phyloP scores from a whole-genome alignment of 2,329 filamentous ascomycete genomes.

The Akanthomyces dipterigenus region DNA sequence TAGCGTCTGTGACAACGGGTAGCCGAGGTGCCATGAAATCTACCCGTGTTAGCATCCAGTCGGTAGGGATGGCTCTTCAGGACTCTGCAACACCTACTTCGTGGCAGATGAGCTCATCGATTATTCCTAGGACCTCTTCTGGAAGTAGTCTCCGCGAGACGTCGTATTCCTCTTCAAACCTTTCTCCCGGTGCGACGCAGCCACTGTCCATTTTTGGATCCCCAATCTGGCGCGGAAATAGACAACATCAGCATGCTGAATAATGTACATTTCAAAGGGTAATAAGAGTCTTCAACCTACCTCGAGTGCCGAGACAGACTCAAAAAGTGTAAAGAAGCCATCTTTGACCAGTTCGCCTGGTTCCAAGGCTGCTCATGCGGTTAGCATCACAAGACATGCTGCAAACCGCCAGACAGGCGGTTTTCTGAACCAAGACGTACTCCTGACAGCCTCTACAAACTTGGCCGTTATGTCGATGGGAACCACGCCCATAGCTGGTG shows the following conservation, averaged over 20 bases:
- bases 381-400: slow-evolving; percentile 20
- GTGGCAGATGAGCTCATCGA: slow-evolving; percentile 84
- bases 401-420: background rate
- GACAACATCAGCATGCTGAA: background rate
- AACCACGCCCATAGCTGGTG: slow-evolving; percentile 43
- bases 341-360: slow-evolving; percentile 88
- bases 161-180: slow-evolving; percentile 79
- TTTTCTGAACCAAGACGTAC: slow-evolving; percentile 31
- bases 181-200: slow-evolving; percentile 68
- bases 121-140: slow-evolving; percentile 81
- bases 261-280: no score
- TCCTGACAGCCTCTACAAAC: slow-evolving; percentile 46
- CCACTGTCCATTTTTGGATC: slow-evolving; percentile 99
- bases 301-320: slow-evolving; percentile 84
- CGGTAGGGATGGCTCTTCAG: background rate
- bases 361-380: slow-evolving; percentile 51
- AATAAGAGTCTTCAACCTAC: slow-evolving; percentile 28
- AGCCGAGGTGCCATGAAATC: slow-evolving; percentile 97
- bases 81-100: slow-evolving; percentile 51
- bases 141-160: slow-evolving; percentile 60
- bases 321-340: slow-evolving; percentile 88
- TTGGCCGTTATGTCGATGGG: slow-evolving; percentile 51
- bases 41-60: slow-evolving; percentile 27
- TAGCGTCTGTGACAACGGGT: slow-evolving; percentile 87
- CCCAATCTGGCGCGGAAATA: slow-evolving; percentile 67